Evolutionary conservation across 805 yeast genomes (phyloP), one percentile per base, ranked within the genome.

Genomic region (Metschnikowia dekortorum): DNA sequence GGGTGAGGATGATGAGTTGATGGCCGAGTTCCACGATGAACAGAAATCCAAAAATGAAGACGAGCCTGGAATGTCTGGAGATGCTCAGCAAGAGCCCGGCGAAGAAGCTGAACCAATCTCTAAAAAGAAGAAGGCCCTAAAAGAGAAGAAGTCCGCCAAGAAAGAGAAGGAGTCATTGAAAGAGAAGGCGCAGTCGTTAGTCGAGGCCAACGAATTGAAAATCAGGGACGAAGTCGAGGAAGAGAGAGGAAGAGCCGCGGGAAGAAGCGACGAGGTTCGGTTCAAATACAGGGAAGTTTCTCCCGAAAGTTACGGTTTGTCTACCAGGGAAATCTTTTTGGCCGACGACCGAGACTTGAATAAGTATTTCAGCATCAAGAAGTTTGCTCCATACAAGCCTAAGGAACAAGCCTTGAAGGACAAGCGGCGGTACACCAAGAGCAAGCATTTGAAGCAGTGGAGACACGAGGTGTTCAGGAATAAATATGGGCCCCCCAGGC

Each of bases 251-350:
- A 73, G 82, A 1, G 70, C 72, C 30, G 67, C 73, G 8, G 40
- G 34, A 28, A 46, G n/a, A 37, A 76, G 66, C 5, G 59, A 59
- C 6, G 75, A 73, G 2, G 78, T 78, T 13, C 78, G 74, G 48
- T 92, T 94, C 77, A 84, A 83, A 60, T 94, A 94, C 65, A 81
- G 97, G 61, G 96, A 90, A 60, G 98, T 94, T 4, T 90, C 96
- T 1, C 97, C 99, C 8, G 98, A 94, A 61, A 73, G 90, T 8
- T 94, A 81, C 70, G 98, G 98, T 10, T 75, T 94, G 44, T 76
- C 87, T 0, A 79, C 94, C 0, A 78, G 94, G 54, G 99, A 94
- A 60, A 94, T 94, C 44, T 74, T 94, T 48, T 71, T 89, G 51
- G 99, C 99, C 11, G 92, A 88, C 62, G 99, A 94, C 65, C 76